Base-by-base conservation (phyloP, 306 rosid genomes). In the Corylus americana region DNA sequence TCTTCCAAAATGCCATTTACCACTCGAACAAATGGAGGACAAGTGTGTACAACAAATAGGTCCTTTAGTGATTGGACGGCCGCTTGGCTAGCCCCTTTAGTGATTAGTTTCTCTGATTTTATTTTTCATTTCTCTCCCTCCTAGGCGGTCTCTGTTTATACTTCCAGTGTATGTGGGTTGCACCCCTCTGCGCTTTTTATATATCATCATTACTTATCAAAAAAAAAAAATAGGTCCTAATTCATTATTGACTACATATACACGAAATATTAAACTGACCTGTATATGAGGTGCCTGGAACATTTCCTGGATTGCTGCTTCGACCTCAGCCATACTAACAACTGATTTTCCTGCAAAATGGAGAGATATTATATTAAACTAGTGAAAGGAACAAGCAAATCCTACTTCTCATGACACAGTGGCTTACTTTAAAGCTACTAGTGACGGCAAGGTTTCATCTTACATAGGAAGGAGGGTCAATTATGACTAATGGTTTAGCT, bases 211-310 rank as follows among this genome's bases (percentile, higher is more conserved):
- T n/a, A n/a, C n/a, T n/a, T n/a, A n/a, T n/a, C n/a, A n/a, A n/a
- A n/a, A n/a, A n/a, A n/a, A n/a, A n/a, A n/a, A 79, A 77, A 72
- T 14, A 58, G 73, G 77, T 67, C 57, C 61, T 9, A 12, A 13
- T 72, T 47, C 48, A 11, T 61, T 49, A 50, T 44, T 11, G 27
- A 11, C 1, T 29, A 20, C 55, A 48, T 42, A 44, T 25, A 37
- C 44, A 72, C 49, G 9, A 77, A 74, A 64, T 72, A 39, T 50
- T 72, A 55, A 74, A 85, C 94, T 83, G 81, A 89, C 98, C 85
- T 94, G 98, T 83, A 94, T 91, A 91, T 94, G 98, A 78, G 98
- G 98, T 73, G 98, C 97, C 87, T 92, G 92, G 83, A 92, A 92
- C 98, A 92, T 95, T 84, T 95, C 97, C 80, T 92, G 97, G 78